phyloP scores from a whole-genome alignment of 2,329 filamentous ascomycete genomes.

The Beauveria pseudobassiana region DNA sequence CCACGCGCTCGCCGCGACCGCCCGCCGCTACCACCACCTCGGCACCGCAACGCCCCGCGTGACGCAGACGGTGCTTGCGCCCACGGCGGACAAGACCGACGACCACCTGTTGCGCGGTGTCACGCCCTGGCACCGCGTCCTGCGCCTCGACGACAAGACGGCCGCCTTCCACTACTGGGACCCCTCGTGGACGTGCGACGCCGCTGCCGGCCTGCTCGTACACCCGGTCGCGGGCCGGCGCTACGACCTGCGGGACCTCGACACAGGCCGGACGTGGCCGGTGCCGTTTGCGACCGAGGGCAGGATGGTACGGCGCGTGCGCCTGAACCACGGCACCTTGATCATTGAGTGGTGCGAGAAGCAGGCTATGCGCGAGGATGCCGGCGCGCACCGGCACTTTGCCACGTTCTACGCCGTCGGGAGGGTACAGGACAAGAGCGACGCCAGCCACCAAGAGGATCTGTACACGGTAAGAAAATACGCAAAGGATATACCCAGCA shows the following conservation, averaged over 20 bases:
- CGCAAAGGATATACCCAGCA: neutral
- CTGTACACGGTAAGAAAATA: neutral
- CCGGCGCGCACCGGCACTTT: conserved; percentile 47
- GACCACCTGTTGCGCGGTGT: conserved; percentile 25
- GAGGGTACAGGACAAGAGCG: neutral
- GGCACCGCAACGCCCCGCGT: conserved; percentile 37
- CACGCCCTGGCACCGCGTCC: conserved; percentile 36
- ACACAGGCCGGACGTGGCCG: conserved; percentile 30
- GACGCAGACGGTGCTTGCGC: conserved; percentile 14
- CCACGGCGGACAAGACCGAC: neutral
- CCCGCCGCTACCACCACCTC: conserved; percentile 48
- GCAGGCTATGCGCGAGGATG: conserved; percentile 30
- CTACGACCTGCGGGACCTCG: conserved; percentile 44
- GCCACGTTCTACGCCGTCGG: conserved; percentile 50
- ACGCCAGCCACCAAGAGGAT: conserved; percentile 9
- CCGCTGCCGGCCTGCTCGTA: conserved; percentile 46
- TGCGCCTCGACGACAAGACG: conserved; percentile 32
- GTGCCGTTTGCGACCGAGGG: conserved; percentile 44
- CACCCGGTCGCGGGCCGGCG: conserved; percentile 32
- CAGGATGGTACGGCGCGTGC: conserved; percentile 46
- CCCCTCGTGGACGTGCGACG: conserved; percentile 45
- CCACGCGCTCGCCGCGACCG: conserved; percentile 39
- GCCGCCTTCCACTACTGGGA: conserved; percentile 39
- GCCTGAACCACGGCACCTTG: conserved; percentile 47
- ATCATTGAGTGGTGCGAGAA: conserved; percentile 56